Evolutionary conservation across 345 rosid species (phyloP), one percentile per base, ranked within the genome.

Genomic region (Adansonia digitata): DNA sequence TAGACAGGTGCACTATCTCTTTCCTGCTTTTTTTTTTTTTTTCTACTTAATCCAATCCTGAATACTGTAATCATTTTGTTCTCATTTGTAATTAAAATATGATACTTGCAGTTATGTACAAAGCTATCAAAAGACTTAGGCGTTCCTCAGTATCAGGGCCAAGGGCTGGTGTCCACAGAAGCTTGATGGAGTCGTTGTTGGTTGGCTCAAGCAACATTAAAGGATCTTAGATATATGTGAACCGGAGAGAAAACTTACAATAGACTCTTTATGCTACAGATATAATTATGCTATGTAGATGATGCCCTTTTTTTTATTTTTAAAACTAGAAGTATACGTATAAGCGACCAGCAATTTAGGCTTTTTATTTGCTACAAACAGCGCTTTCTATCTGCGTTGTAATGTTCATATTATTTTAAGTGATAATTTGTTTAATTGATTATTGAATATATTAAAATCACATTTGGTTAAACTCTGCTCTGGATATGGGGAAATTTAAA

Each of bases 41-140:
- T 0, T 18, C 26, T n/a, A 5, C n/a, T 24, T 22, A 0, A 24
- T 12, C 31, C 22, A 35, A 26, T 18, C 26, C 55, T 7, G 10
- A n/a, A n/a, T n/a, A n/a, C n/a, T n/a, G n/a, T n/a, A n/a, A n/a
- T n/a, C n/a, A n/a, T 11, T 15, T 26, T 26, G 4, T 17, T 60
- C 18, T 37, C 56, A 14, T 17, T n/a, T 62, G 34, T 14, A 49
- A n/a, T 35, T 55, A 10, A 18, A 29, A 68, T 24, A 11, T 11
- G 17, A 56, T 67, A 13, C 73, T 60, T 86, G 85, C 97, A 94
- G 98, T 82, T 94, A 76, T 92, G 95, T 72, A 83, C 81, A 80
- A 93, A 85, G 85, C 74, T 92, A 39, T 83, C 89, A 18, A 86
- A 84, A 70, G 95, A 89, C 56, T 83, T 94, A 22, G 94, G 95